A percentile compares a stretch with the other conserved stretches of the same genome.
These are phyloP conservation scores for Lachancea thermotolerans DNA, from an alignment of 805 yeast species.

Conservation along the genomic window DNA sequence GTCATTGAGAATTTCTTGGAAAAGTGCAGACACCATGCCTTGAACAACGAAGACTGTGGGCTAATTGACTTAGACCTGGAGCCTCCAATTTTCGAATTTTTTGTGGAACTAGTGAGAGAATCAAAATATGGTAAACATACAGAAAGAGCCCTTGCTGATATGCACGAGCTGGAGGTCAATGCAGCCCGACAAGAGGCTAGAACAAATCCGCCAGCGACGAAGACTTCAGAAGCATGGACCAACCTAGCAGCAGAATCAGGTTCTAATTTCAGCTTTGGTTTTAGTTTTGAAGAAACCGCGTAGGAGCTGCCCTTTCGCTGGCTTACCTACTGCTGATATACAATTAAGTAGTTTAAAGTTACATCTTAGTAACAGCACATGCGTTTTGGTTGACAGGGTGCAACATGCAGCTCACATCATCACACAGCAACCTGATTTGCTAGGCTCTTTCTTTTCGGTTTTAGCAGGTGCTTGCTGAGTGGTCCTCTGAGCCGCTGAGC, in stretches of 20 bases:
- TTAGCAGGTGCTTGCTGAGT: slow-evolving; percentile 1
- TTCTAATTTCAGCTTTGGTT: slow-evolving; percentile 32
- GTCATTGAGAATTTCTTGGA: slow-evolving; percentile 26
- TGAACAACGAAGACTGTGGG: slow-evolving; percentile 58
- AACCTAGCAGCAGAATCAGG: slow-evolving; percentile 27
- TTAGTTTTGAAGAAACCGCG: slow-evolving; percentile 16
- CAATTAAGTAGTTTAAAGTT: background rate
- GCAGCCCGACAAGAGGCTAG: slow-evolving; percentile 20
- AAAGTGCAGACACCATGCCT: slow-evolving; percentile 23
- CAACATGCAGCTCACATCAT: slow-evolving; percentile 7
- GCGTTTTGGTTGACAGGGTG: no score
- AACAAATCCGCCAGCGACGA: slow-evolving; percentile 16
- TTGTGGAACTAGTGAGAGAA: slow-evolving; percentile 42
- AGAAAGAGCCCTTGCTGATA: slow-evolving; percentile 29
- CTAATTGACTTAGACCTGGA: slow-evolving; percentile 34
- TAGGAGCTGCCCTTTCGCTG: background rate
- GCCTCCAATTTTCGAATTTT: slow-evolving; percentile 59
- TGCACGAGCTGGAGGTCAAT: slow-evolving; percentile 33
- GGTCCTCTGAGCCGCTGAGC: slow-evolving; percentile 3
- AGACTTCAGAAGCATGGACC: slow-evolving; percentile 50
- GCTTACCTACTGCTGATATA: background rate
- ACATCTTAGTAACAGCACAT: background rate
- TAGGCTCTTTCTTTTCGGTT: slow-evolving; percentile 4
- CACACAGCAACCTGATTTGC: slow-evolving; percentile 10
- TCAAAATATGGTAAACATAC: slow-evolving; percentile 35